Evolutionary conservation across 352 stramenopile species (phyloP), one percentile per base, ranked within the genome.

Genomic region (Plasmopara halstedii): DNA sequence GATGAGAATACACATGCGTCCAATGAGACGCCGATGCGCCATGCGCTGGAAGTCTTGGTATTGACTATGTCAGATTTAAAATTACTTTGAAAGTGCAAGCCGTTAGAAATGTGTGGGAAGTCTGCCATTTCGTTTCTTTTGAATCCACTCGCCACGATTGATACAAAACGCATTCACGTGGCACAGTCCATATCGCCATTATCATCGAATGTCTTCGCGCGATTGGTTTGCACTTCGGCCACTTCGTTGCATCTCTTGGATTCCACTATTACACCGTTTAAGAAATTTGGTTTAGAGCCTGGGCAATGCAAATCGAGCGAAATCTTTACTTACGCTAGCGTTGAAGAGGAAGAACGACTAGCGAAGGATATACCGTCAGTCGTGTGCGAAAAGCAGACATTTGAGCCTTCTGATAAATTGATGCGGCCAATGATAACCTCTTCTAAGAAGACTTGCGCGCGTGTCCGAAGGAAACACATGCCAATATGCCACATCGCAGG

Each of bases 401-500:
- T 35, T 19, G 37, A 46, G 36, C 4, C 27, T 14, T 6, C 17
- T 7, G n/a, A 22, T 6, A 51, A 60, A 17, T 2, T 33, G 3
- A 53, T 44, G 40, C 23, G 25, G 25, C 25, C 25, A 6, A 29
- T 29, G 25, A 29, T 5, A 11, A 29, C 3, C 3, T 29, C 25
- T 10, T 4, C 36, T 4, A 53, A 56, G 15, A 31, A 27, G 15
- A 22, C 18, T 2, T 34, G 53, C 22, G 56, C 46, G 32, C 58
- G 58, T 33, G 35, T 67, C 4, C 47, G 58, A 15, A 79, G 75
- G 59, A 50, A 55, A 7, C 67, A 70, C 22, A 80, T 66, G 7
- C 69, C 69, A n/a, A 69, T 67, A 17, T 85, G 73, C 49, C 63
- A 78, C 33, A 70, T 85, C 11, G 70, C 76, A 17, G 70, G 61